These are phyloP conservation scores for Taxawa tesnikishii DNA, from an alignment of 2,329 filamentous ascomycete species.

Conservation along the genomic window DNA sequence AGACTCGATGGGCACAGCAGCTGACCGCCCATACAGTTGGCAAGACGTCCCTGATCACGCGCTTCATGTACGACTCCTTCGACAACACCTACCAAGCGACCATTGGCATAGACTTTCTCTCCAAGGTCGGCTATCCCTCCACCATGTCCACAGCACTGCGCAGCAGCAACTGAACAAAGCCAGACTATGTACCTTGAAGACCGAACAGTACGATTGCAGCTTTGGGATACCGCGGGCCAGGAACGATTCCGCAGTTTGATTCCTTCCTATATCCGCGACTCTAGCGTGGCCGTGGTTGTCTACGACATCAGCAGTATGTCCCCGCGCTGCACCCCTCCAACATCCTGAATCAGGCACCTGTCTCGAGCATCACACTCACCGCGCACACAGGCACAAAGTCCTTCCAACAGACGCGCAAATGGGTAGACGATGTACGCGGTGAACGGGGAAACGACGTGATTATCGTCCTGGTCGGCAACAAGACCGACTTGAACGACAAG, in stretches of 20 bases:
- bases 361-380: slow-evolving; percentile 4
- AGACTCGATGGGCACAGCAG: slow-evolving; percentile 1
- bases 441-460: slow-evolving; percentile 98
- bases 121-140: slow-evolving; percentile 55
- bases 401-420: slow-evolving; percentile 97
- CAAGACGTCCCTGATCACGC: slow-evolving; percentile 95
- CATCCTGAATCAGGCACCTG: background rate
- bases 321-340: background rate
- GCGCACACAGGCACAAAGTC: slow-evolving; percentile 87
- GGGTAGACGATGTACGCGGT: slow-evolving; percentile 95
- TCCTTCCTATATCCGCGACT: slow-evolving; percentile 97
- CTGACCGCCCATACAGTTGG: slow-evolving; percentile 51
- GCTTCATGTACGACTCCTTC: slow-evolving; percentile 99
- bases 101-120: slow-evolving; percentile 98
- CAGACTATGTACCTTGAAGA: slow-evolving; percentile 99
- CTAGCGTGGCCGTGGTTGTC: slow-evolving; percentile 92
- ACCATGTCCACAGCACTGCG: background rate
- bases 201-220: slow-evolving; percentile 87
- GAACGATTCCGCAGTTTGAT: slow-evolving; percentile 95
- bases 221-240: slow-evolving; percentile 97
- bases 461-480: slow-evolving; percentile 96
- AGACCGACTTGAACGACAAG: slow-evolving; percentile 98
- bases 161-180: background rate
- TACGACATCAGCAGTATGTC: slow-evolving; percentile 85
- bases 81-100: slow-evolving; percentile 99